Base-by-base conservation (phyloP, 2,329 filamentous ascomycete genomes). In the Bretziella fagacearum region DNA sequence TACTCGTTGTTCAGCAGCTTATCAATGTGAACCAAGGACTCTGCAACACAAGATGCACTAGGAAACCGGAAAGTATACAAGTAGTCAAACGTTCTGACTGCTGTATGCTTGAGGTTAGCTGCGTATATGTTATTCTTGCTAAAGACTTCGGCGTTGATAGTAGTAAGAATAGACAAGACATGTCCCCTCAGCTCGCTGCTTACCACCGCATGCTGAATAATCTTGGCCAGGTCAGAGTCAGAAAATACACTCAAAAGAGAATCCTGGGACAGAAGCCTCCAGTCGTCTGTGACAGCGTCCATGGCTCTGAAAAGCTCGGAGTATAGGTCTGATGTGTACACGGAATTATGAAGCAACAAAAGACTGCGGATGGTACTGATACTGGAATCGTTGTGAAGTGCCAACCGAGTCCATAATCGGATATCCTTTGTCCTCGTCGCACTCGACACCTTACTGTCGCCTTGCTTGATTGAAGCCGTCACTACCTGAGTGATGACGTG, bases 101-200 rank as follows among this genome's bases (percentile, higher is more conserved):
- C 17, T 32, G 13, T 33, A n/a, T 23, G n/a, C 18, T 32, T 44
- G 27, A 30, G 15, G 18, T 11, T 40, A 18, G 27, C 42, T 11
- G 25, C 23, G 20, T 45, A 45, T 15, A 36, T 36, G n/a, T 45
- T 45, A 33, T 45, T 45, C 26, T 27, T 23, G 27, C 22, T 27
- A 25, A 45, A 45, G 13, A 45, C 18, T 15, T 45, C 42, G 4
- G 22, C 15, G n/a, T 35, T 22, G 2, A 45, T 35, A 20, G 18
- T 45, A 18, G 4, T 22, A 4, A 45, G 26, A n/a, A 45, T 45
- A 11, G 27, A n/a, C 8, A 8, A 7, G 13, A 36, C 8, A 18
- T 36, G 11, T 36, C 18, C 15, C 11, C 13, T n/a, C 8, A 17
- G 8, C 3, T 3, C 15, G 6, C 13, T 11, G 18, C 18, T 17